Base-by-base conservation (phyloP, 148 eudicot species). In the Polygonum maritimum region DNA sequence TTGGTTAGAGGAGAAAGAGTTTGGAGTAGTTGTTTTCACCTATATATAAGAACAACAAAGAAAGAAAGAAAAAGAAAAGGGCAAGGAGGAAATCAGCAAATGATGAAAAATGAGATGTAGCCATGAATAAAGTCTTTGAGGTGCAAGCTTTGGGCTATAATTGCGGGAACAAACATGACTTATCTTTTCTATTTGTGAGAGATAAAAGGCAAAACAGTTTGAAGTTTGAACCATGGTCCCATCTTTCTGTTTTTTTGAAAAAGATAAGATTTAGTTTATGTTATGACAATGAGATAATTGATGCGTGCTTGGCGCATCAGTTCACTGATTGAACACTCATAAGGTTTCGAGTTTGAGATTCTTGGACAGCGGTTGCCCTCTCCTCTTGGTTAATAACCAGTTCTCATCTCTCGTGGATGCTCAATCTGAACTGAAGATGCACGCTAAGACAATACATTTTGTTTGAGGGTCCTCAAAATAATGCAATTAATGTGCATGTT, bases 101-200 rank as follows among this genome's bases (percentile, higher is more conserved):
- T 36, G 45, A 67, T 67, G 45, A 67, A 18, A 57, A 26, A 33
- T 33, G 45, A 31, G 14, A 35, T 65, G 40, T 19, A 65, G n/a
- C 71, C 41, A 35, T 65, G 71, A 36, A 67, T 67, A 67, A 67
- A 67, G 71, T 67, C 71, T 35, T 35, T 36, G 39, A 5, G 69
- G 39, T 63, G 16, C 39, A 63, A 63, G 10, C 15, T 67, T 67
- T 67, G 44, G 38, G 71, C 71, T 67, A 67, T 67, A 16, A 38
- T 67, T 67, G 71, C 36, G 71, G 71, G 41, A 38, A 67, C 44
- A 36, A 67, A 67, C 21, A 36, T 62, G 69, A 31, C 15, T 60
- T 26, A 60, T 60, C 3, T 21, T 36, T 36, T 36, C 40, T 12
- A 65, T n/a, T 65, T 15, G 71, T 67, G 45, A 67, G 71, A 14